phyloP scores from a whole-genome alignment of 768 basidiomycete genomes.

The Podaxis sp. region DNA sequence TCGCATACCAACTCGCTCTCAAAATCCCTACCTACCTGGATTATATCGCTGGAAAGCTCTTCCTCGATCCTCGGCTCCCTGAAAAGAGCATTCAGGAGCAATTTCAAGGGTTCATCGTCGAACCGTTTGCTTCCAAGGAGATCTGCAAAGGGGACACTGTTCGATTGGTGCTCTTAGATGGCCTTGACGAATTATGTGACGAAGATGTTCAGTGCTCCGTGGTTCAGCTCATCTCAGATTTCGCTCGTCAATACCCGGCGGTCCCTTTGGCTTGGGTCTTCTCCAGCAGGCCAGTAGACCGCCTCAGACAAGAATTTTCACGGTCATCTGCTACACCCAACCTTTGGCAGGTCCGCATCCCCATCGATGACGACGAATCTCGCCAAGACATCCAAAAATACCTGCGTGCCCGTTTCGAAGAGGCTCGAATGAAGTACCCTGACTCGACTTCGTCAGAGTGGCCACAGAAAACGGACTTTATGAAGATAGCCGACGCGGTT shows the following conservation, averaged over 20 bases:
- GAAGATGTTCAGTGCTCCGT: constrained; percentile 16
- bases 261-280: constrained; percentile 25
- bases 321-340: not conserved
- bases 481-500: not conserved
- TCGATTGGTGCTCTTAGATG: constrained; percentile 24
- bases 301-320: not conserved
- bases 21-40: not conserved
- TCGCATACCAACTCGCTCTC: constrained; percentile 23
- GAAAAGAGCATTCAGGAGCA: constrained; percentile 15
- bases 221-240: constrained; percentile 9
- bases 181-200: constrained; percentile 26
- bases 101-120: constrained; percentile 15
- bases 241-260: not conserved
- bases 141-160: not conserved
- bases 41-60: not conserved
- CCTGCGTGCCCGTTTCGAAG: not conserved
- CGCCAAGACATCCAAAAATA: not conserved
- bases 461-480: not conserved
- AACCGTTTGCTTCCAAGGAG: constrained; percentile 11
- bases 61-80: constrained; percentile 6
- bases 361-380: not conserved
- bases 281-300: constrained; percentile 25
- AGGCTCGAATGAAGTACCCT: not conserved
- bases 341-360: not conserved
- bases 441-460: not conserved